Evolutionary conservation across 2,329 filamentous ascomycete species (phyloP).

Genomic region (Grosmannia penicillata): DNA sequence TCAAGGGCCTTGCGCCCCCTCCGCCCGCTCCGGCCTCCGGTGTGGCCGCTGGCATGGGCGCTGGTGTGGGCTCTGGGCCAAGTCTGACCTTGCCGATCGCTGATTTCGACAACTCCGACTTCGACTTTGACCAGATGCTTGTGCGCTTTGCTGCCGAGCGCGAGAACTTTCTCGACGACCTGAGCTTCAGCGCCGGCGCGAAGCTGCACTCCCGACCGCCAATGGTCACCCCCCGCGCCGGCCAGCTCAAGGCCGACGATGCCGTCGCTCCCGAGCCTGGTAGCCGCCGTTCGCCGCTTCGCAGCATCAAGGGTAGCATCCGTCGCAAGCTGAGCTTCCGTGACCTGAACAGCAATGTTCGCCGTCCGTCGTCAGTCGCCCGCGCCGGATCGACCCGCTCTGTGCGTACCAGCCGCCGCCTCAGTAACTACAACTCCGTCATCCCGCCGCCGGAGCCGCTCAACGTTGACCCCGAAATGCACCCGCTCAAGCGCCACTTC

Average conservation of each 20-base stretch:
- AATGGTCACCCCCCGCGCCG: conserved; percentile 65
- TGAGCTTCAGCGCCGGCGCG: conserved; percentile 75
- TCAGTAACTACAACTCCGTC: conserved; percentile 97
- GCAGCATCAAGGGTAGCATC: conserved; percentile 65
- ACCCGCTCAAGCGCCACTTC: conserved; percentile 83
- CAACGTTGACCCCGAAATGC: conserved; percentile 81
- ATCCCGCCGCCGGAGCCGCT: conserved; percentile 88
- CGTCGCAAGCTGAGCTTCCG: conserved; percentile 82
- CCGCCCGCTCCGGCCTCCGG: too few species aligned
- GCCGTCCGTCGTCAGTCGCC: too few species aligned
- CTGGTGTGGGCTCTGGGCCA: too few species aligned
- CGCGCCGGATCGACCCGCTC: too few species aligned
- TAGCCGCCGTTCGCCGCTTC: conserved; percentile 39
- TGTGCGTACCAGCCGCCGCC: conserved; percentile 65
- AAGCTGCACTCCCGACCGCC: conserved; percentile 54
- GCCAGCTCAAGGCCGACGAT: conserved; percentile 70
- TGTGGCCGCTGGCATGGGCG: too few species aligned
- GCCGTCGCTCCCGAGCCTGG: conserved; percentile 23
- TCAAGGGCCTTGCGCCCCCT: too few species aligned
- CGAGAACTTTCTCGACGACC: conserved; percentile 83
- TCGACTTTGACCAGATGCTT: conserved; percentile 87
- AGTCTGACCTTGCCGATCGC: conserved; percentile 2
- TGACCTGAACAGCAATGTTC: conserved; percentile 93
- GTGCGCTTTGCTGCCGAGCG: conserved; percentile 92
- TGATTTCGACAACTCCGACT: conserved; percentile 55